Percentiles rank a stretch among this genome's conserved stretches.
phyloP scores from a whole-genome alignment of 306 rosid species.

The Ziziphus jujuba region DNA sequence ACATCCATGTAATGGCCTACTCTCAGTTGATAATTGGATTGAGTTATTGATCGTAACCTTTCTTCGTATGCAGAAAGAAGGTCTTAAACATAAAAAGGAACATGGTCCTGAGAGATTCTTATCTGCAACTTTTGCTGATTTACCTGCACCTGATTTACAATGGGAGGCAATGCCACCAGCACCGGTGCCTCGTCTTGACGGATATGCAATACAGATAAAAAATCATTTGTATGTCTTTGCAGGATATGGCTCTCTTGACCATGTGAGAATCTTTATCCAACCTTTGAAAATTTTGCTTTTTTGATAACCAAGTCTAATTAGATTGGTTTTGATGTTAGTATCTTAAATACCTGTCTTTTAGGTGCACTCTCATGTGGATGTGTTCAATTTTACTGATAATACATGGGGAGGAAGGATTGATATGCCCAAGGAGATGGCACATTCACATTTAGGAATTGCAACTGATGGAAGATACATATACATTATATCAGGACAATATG shows the following conservation, averaged over 20 bases:
- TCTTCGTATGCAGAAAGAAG: slow-evolving; percentile 31
- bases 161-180: slow-evolving; percentile 88
- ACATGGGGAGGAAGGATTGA: slow-evolving; percentile 60
- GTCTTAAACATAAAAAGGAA: slow-evolving; percentile 12
- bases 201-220: slow-evolving; percentile 68
- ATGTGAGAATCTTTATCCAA: slow-evolving; percentile 44
- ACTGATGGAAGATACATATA: slow-evolving; percentile 86
- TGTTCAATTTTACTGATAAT: slow-evolving; percentile 59
- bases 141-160: slow-evolving; percentile 68
- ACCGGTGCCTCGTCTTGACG: slow-evolving; percentile 87
- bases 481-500: slow-evolving; percentile 79
- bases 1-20: background rate
- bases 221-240: slow-evolving; percentile 68
- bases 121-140: slow-evolving; percentile 70
- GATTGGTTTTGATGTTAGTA: background rate
- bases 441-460: slow-evolving; percentile 86
- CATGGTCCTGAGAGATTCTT: slow-evolving; percentile 35
- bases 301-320: background rate
- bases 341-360: slow-evolving; percentile 25
- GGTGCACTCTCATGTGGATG: slow-evolving; percentile 90
- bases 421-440: slow-evolving; percentile 81
- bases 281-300: background rate
- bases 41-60: slow-evolving; percentile 3
- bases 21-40: background rate
- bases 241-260: slow-evolving; percentile 68